Evolutionary conservation across 2,329 filamentous ascomycete genomes (phyloP).

Genomic region (Sclerotinia nivalis): DNA sequence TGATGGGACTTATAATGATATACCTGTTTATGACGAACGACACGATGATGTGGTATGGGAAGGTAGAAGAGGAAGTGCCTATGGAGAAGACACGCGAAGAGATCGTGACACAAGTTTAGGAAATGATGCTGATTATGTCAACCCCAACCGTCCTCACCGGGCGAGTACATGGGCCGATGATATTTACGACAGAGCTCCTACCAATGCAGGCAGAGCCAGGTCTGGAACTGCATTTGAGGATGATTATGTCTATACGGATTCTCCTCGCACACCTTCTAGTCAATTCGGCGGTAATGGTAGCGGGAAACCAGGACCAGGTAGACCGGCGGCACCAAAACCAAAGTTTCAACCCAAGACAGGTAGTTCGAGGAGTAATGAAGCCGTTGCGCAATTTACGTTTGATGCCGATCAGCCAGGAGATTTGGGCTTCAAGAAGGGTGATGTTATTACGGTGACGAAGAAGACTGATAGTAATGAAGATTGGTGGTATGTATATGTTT

Average conservation of each 20-base stretch:
- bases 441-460: slow-evolving; percentile 92
- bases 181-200: slow-evolving; percentile 63
- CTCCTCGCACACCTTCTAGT: slow-evolving; percentile 42
- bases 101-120: slow-evolving; percentile 47
- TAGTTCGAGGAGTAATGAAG: slow-evolving; percentile 70
- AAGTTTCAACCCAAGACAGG: slow-evolving; percentile 66
- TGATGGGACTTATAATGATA: slow-evolving; percentile 87
- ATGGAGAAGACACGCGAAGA: slow-evolving; percentile 64
- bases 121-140: slow-evolving; percentile 47
- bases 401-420: slow-evolving; percentile 92
- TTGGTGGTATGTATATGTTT: slow-evolving; percentile 72
- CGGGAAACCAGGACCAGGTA: slow-evolving; percentile 58
- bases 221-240: slow-evolving; percentile 47
- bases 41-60: slow-evolving; percentile 87
- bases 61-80: slow-evolving; percentile 67
- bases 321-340: slow-evolving; percentile 87
- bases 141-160: slow-evolving; percentile 59
- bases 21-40: slow-evolving; percentile 80
- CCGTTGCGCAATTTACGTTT: slow-evolving; percentile 88
- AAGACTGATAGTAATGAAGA: slow-evolving; percentile 91
- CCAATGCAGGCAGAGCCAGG: slow-evolving; percentile 34
- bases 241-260: slow-evolving; percentile 58
- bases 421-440: slow-evolving; percentile 94
- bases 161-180: slow-evolving; percentile 76
- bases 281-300: slow-evolving; percentile 42